These are phyloP conservation scores for Amauroascus niger DNA, from an alignment of 2,329 filamentous ascomycete species.

Conservation along the genomic window DNA sequence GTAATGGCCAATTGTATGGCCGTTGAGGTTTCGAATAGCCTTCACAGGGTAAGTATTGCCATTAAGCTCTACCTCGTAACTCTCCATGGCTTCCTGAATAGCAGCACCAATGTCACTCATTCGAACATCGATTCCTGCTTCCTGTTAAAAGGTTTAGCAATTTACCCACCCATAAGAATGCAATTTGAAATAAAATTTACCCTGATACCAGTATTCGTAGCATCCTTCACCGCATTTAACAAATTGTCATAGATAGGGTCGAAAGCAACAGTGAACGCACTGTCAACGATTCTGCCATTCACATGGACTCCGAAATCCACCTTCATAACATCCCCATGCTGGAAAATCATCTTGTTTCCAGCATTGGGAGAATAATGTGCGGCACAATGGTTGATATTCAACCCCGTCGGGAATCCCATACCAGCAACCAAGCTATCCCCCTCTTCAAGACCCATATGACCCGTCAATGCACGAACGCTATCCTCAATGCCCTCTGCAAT, in stretches of 20 bases:
- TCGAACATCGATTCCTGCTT: conserved; percentile 85
- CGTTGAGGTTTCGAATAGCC: conserved; percentile 76
- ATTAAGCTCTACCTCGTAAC: conserved; percentile 76
- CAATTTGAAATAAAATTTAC: conserved; percentile 27
- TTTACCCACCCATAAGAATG: background rate
- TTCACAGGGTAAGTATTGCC: conserved; percentile 72
- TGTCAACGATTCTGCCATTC: conserved; percentile 62
- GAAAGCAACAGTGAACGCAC: conserved; percentile 60
- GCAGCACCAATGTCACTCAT: conserved; percentile 73
- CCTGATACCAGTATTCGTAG: conserved; percentile 64
- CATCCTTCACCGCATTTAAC: conserved; percentile 56
- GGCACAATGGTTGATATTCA: conserved; percentile 75
- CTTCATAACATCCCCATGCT: conserved; percentile 61
- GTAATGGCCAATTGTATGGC: conserved; percentile 82
- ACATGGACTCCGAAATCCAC: conserved; percentile 63
- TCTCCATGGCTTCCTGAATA: conserved; percentile 89
- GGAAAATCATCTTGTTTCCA: conserved; percentile 64
- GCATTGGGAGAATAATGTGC: conserved; percentile 83
- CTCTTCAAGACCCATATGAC: conserved; percentile 64
- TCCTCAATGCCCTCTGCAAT: conserved; percentile 85
- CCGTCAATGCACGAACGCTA: conserved; percentile 64
- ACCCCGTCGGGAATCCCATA: conserved; percentile 77
- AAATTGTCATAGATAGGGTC: conserved; percentile 60
- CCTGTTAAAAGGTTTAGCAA: conserved; percentile 35
- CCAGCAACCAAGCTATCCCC: conserved; percentile 70